Percentiles rank a stretch among this genome's conserved stretches.
These are phyloP conservation scores for Acacia crassicarpa DNA, from an alignment of 306 rosid species.

Conservation along the genomic window DNA sequence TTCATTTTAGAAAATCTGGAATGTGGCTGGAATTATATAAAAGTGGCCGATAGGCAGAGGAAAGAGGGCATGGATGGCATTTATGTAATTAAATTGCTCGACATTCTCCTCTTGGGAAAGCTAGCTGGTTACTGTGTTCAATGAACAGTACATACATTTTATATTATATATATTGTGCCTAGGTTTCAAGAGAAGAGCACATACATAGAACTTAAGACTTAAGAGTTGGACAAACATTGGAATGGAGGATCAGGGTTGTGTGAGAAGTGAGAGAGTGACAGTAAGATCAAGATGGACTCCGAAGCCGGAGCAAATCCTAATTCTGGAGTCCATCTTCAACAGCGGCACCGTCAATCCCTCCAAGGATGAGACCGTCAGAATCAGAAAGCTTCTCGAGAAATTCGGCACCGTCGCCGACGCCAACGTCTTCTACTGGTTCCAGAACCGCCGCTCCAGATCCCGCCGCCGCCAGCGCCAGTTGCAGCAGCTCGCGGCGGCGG, in stretches of 20 bases:
- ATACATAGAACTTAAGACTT: constrained; percentile 6
- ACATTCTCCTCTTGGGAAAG: constrained; percentile 8
- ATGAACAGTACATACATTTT: background rate
- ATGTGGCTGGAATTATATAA: background rate
- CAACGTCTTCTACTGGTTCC: constrained; percentile 98
- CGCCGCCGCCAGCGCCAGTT: constrained; percentile 96
- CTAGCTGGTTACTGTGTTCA: constrained; percentile 31
- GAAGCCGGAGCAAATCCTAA: constrained; percentile 87
- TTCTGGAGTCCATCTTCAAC: constrained; percentile 94
- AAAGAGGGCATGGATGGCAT: background rate
- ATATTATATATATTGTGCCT: constrained; percentile 31
- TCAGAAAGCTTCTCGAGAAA: constrained; percentile 76
- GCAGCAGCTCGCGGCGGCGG: constrained; percentile 24
- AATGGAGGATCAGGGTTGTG: constrained; percentile 67
- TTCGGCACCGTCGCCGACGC: constrained; percentile 90
- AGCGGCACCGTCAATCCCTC: constrained; percentile 97
- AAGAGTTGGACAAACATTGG: constrained; percentile 7
- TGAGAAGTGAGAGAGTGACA: constrained; percentile 38
- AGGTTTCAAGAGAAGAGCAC: constrained; percentile 45
- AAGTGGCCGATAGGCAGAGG: background rate
- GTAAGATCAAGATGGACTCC: constrained; percentile 96
- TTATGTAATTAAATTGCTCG: background rate
- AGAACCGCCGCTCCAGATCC: constrained; percentile 90
- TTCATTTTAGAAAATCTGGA: background rate
- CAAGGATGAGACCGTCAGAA: constrained; percentile 79